Conservation (phyloP, 345 rosid genomes). For the Arabis alpina region DNA sequence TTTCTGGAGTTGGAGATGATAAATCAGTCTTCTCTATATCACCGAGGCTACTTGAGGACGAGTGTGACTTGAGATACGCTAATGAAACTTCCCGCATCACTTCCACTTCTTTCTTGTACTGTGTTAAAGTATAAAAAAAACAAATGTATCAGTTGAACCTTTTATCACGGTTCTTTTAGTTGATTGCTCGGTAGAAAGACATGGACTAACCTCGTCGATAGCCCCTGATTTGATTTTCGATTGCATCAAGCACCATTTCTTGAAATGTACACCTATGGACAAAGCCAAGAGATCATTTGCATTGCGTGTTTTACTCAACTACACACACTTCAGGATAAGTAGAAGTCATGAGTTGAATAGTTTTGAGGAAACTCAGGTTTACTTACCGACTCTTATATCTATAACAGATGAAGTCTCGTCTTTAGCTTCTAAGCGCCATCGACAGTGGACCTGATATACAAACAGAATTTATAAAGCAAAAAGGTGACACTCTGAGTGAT, state of each 20-base stretch:
- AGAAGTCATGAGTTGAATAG: neutral
- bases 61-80: conserved; percentile 46
- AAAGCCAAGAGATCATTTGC: conserved; percentile 21
- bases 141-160: conserved; percentile 6
- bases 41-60: conserved; percentile 21
- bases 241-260: conserved; percentile 99
- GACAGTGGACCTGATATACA: conserved; percentile 76
- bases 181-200: neutral
- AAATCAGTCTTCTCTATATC: conserved; percentile 22
- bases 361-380: neutral
- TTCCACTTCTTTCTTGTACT: conserved; percentile 94
- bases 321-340: neutral
- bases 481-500: neutral
- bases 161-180: neutral
- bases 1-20: conserved; percentile 34
- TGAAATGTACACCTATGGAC: conserved; percentile 85
- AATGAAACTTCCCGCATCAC: conserved; percentile 66
- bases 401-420: conserved; percentile 61
- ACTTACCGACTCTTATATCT: conserved; percentile 89
- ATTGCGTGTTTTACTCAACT: conserved; percentile 8
- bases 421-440: conserved; percentile 72
- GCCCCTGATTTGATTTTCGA: conserved; percentile 93
- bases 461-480: conserved; percentile 7
- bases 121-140: conserved; percentile 15
- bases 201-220: conserved; percentile 64